Conservation (phyloP, 2,329 filamentous ascomycete species). For the Colletotrichum costaricense region DNA sequence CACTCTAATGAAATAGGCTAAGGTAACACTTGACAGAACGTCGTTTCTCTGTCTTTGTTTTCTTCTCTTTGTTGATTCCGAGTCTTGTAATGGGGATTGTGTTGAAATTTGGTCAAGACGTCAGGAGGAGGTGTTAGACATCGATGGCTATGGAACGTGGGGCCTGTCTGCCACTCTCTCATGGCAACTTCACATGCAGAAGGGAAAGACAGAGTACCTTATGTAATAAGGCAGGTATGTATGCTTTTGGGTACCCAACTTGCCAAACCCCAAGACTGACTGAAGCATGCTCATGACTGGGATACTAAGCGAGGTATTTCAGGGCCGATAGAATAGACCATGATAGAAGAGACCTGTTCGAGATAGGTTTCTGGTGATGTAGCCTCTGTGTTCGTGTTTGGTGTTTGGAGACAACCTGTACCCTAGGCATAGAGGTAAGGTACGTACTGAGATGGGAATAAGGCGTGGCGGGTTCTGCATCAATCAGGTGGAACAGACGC, state of each 20-base stretch:
- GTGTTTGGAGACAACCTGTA: background rate
- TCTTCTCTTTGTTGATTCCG: too few relatives aligned
- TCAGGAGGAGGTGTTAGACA: too few relatives aligned
- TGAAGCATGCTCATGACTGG: background rate
- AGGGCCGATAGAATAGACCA: background rate
- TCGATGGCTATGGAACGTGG: too few relatives aligned
- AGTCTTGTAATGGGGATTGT: background rate
- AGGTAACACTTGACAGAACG: too few relatives aligned
- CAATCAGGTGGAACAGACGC: slow-evolving; percentile 28
- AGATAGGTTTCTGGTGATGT: background rate
- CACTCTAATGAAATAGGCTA: background rate
- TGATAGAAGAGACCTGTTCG: background rate
- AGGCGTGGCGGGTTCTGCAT: slow-evolving; percentile 23
- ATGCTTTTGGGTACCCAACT: too few relatives aligned
- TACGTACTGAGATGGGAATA: background rate
- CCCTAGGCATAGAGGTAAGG: background rate
- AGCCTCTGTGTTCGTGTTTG: background rate
- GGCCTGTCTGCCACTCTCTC: too few relatives aligned
- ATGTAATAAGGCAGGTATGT: too few relatives aligned
- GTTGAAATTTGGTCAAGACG: background rate
- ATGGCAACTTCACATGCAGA: background rate
- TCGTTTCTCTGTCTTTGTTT: background rate
- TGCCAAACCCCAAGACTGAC: background rate
- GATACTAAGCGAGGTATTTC: background rate
- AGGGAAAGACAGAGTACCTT: background rate